Base-by-base conservation (phyloP, 306 rosid species). In the Neltuma alba region DNA sequence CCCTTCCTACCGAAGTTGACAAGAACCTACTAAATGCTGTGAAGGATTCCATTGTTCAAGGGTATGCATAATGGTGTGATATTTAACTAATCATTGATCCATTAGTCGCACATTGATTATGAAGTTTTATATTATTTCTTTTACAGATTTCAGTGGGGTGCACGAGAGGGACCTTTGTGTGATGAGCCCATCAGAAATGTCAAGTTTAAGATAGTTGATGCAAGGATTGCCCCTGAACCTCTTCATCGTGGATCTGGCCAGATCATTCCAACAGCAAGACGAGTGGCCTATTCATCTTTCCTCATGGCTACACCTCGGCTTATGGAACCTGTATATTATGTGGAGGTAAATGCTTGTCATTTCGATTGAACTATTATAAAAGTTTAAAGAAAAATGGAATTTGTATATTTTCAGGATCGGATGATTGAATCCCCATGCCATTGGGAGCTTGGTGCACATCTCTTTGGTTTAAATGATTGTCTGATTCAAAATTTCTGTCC, bases 151-250 rank as follows among this genome's bases (percentile, higher is more conserved):
- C 98, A 95, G 68, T 95, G 98, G 99, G 99, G 97, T 79, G 99
- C 99, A 79, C 88, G 97, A 71, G 99, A 95, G 86, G 99, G 99
- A 79, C 99, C 99, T 25, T 89, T 95, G 15, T 95, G 99, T 74
- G 99, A 95, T 83, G 99, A 95, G 71, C 99, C 99, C 79, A 93
- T 95, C 42, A 88, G 99, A 85, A 95, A 95, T 65, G 99, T 95
- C 7, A 93, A 95, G 86, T 93, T 95, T 91, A 95, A 95, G 88
- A 95, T 95, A 75, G 99, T 95, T 89, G 99, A 95, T 85, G 99
- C 99, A 30, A 95, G 83, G 83, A 91, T 95, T 83, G 99, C 99
- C 37, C 90, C 94, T 36, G 99, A 95, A 79, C 90, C 96, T 41
- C 89, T 91, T 76, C 93, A 95, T 54, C 61, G 61, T 54, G 61